Conservation (phyloP, 202 grass and related monocot species). For the Schoenoplectus triqueter region DNA sequence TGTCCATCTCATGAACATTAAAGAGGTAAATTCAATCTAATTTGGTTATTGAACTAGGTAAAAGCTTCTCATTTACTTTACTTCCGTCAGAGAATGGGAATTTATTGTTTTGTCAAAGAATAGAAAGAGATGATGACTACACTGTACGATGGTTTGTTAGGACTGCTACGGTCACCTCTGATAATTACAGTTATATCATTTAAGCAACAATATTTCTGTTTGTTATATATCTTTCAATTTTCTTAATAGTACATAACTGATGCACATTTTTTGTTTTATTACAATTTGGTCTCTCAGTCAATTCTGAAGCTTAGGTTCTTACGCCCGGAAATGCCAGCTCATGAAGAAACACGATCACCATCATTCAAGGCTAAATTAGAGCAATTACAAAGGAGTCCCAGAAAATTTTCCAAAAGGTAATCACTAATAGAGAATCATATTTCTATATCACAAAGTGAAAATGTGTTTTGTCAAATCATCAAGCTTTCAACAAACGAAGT, state of each 20-base stretch:
- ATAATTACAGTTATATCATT: background rate
- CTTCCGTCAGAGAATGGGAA: background rate
- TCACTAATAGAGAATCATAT: background rate
- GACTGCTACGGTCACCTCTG: background rate
- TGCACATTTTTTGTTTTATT: constrained; percentile 24
- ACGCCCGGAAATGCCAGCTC: constrained; percentile 53
- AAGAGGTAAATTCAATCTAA: background rate
- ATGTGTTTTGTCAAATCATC: background rate
- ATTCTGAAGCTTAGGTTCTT: constrained; percentile 79
- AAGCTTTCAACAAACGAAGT: too few relatives aligned
- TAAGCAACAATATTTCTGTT: constrained; percentile 1
- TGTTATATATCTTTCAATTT: background rate
- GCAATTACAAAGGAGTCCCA: constrained; percentile 43
- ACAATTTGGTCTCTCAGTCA: constrained; percentile 49
- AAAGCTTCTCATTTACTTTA: background rate
- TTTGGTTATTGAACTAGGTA: background rate
- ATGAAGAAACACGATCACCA: constrained; percentile 50
- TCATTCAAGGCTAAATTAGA: constrained; percentile 46
- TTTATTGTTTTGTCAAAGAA: background rate
- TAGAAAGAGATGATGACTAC: constrained; percentile 1
- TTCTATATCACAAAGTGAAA: constrained; percentile 9
- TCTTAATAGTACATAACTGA: background rate
- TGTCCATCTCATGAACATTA: background rate
- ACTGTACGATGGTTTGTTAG: background rate
- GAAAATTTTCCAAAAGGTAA: constrained; percentile 57